phyloP scores from a whole-genome alignment of 208 protist species.

The Porcisia hertigi region DNA sequence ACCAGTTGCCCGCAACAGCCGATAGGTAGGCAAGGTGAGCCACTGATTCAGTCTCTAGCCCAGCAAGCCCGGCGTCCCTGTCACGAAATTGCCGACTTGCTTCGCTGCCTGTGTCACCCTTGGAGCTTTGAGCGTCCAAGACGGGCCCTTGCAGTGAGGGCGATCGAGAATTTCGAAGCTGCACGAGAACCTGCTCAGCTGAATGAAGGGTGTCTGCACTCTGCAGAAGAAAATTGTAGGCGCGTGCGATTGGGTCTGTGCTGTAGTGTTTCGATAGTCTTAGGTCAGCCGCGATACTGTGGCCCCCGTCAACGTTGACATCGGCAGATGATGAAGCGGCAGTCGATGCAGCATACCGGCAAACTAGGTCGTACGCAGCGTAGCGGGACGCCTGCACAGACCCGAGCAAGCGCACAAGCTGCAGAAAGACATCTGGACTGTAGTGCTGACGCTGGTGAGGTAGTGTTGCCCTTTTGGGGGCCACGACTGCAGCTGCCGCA shows the following conservation, averaged over 20 bases:
- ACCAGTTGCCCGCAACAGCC: conserved; percentile 58
- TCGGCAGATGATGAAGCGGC: neutral
- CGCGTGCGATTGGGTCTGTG: conserved; percentile 42
- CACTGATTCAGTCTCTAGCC: conserved; percentile 64
- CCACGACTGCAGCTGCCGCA: neutral
- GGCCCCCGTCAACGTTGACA: neutral
- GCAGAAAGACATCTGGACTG: conserved; percentile 25
- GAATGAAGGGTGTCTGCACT: conserved; percentile 28
- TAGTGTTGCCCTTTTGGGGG: conserved; percentile 1
- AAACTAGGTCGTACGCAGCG: conserved; percentile 6
- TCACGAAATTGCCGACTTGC: neutral
- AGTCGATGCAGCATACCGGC: neutral
- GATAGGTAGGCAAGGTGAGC: conserved; percentile 56
- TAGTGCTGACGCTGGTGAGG: conserved; percentile 11
- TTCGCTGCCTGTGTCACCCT: neutral
- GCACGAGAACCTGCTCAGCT: conserved; percentile 21
- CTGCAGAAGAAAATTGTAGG: conserved; percentile 52
- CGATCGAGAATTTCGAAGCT: conserved; percentile 10
- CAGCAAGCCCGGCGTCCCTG: conserved; percentile 4
- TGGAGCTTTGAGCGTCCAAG: neutral
- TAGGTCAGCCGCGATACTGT: neutral
- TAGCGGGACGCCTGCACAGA: conserved; percentile 7
- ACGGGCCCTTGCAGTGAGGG: too few relatives aligned
- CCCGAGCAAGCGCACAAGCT: conserved; percentile 31
- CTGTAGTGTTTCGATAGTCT: conserved; percentile 56